These are phyloP conservation scores for Notholithocarpus densiflorus DNA, from an alignment of 306 rosid genomes.

Conservation along the genomic window DNA sequence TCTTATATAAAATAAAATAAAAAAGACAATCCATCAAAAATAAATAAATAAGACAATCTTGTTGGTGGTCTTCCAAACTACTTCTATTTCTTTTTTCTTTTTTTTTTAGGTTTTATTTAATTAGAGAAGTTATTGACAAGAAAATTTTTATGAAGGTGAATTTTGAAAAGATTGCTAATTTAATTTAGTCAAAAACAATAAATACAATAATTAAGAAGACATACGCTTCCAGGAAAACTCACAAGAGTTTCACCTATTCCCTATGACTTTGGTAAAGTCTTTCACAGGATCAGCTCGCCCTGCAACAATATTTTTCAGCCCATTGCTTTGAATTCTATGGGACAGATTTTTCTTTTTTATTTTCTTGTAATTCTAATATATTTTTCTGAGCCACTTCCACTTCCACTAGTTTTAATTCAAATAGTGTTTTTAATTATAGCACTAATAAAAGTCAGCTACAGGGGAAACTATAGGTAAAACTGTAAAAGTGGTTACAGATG, in stretches of 20 bases:
- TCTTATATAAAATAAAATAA: too few relatives aligned
- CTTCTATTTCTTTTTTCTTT: too few relatives aligned
- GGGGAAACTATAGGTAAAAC: neutral
- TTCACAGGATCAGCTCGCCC: neutral
- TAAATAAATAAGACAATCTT: too few relatives aligned
- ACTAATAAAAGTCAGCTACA: neutral
- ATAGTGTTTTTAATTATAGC: neutral
- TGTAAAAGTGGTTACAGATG: neutral
- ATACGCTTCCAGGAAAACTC: neutral
- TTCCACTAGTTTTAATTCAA: neutral
- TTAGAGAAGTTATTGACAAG: too few relatives aligned
- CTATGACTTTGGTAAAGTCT: neutral
- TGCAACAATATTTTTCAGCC: neutral
- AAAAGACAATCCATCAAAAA: too few relatives aligned
- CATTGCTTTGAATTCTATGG: neutral
- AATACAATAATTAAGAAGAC: too few relatives aligned
- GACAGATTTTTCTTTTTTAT: neutral
- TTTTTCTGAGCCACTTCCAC: neutral
- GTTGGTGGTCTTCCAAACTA: too few relatives aligned
- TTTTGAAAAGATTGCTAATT: too few relatives aligned
- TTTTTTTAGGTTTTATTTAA: too few relatives aligned
- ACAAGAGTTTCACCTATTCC: too few relatives aligned
- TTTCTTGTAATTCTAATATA: neutral
- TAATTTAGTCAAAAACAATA: too few relatives aligned
- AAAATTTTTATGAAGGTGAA: too few relatives aligned